Evolutionary conservation across 176 grass and related monocot species (phyloP).

Genomic region (Zoysia pacifica): DNA sequence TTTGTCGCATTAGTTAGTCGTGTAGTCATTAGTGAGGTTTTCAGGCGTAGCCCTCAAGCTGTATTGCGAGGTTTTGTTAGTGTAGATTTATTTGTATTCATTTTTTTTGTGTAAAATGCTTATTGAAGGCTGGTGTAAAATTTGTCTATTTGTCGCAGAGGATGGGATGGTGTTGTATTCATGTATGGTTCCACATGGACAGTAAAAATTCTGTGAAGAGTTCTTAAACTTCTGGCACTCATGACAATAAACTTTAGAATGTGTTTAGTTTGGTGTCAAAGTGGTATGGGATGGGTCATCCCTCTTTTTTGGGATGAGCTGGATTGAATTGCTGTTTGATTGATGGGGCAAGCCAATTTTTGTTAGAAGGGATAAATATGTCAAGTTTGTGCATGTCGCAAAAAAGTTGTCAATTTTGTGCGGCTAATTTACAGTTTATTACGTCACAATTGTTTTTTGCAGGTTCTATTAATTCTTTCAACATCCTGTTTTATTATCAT

Average conservation of each 20-base stretch:
- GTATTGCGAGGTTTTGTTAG: slow-evolving; percentile 31
- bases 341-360: too few species aligned
- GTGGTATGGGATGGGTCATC: too few species aligned
- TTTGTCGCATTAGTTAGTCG: neutral
- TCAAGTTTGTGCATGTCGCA: too few species aligned
- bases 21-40: slow-evolving; percentile 26
- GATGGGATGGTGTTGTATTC: neutral
- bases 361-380: too few species aligned
- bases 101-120: neutral
- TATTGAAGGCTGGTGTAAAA: neutral
- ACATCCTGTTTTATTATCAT: too few species aligned
- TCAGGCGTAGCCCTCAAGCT: neutral
- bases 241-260: neutral
- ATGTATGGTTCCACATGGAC: neutral
- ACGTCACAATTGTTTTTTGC: too few species aligned
- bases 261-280: neutral
- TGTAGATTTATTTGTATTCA: slow-evolving; percentile 11
- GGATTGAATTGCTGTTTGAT: too few species aligned
- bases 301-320: too few species aligned
- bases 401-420: too few species aligned
- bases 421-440: too few species aligned
- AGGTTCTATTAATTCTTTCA: too few species aligned
- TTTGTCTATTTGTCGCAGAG: neutral
- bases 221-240: neutral
- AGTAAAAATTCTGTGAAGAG: neutral